A percentile compares a stretch with the other conserved stretches of the same genome.
These are phyloP conservation scores for Leccinum broughii DNA, from an alignment of 768 basidiomycete genomes.

Conservation along the genomic window DNA sequence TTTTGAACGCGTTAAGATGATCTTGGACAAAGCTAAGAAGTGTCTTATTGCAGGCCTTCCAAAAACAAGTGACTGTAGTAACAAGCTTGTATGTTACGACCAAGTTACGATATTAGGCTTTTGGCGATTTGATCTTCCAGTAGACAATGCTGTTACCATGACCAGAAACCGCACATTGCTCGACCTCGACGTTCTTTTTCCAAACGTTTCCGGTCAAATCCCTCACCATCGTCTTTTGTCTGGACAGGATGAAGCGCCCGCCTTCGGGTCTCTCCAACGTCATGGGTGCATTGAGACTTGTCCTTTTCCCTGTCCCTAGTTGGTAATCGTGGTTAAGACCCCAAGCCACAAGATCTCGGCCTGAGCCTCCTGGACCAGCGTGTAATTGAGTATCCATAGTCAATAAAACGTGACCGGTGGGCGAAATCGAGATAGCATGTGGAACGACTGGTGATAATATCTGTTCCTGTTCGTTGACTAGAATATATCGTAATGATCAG, in stretches of 20 bases:
- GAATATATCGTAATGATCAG: constrained; percentile 13
- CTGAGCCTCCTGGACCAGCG: constrained; percentile 48
- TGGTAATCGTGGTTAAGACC: constrained; percentile 74
- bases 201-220: constrained; percentile 63
- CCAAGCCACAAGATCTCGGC: constrained; percentile 71
- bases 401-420: constrained; percentile 74
- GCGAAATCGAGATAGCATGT: constrained; percentile 63
- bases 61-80: neutral
- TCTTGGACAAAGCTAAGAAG: neutral
- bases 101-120: neutral
- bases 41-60: neutral
- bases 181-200: constrained; percentile 59
- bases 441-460: constrained; percentile 66
- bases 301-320: constrained; percentile 71
- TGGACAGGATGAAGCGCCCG: constrained; percentile 58
- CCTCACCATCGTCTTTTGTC: constrained; percentile 50
- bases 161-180: constrained; percentile 66
- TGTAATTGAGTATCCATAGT: constrained; percentile 62
- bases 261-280: constrained; percentile 52
- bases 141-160: constrained; percentile 65
- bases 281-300: constrained; percentile 55
- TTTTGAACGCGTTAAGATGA: neutral
- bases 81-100: neutral
- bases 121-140: constrained; percentile 51
- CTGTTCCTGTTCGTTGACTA: constrained; percentile 65